A percentile compares a stretch with the other conserved stretches of the same genome.
phyloP scores from a whole-genome alignment of 2,329 filamentous ascomycete species.

The Ophiostoma piceae region DNA sequence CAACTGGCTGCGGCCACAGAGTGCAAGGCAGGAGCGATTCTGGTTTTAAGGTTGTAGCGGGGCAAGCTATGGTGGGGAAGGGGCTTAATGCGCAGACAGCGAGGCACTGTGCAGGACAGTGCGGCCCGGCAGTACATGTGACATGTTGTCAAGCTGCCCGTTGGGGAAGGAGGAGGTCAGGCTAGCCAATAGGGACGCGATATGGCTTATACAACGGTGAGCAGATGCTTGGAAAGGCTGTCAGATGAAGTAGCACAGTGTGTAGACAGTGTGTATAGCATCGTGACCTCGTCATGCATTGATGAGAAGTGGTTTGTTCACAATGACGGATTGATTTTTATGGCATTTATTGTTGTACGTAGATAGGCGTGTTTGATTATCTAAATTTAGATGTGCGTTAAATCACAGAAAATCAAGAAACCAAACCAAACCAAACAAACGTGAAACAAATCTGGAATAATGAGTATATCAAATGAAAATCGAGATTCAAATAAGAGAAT shows the following conservation, averaged over 20 bases:
- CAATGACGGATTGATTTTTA: too few relatives aligned
- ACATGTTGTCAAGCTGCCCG: conserved; percentile 12
- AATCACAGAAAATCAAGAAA: background rate
- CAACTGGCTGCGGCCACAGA: conserved; percentile 9
- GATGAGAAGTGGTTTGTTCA: background rate
- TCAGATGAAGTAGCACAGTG: background rate
- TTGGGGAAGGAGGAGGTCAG: conserved; percentile 10
- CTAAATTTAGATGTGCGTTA: background rate
- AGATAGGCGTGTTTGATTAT: too few relatives aligned
- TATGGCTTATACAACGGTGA: conserved; percentile 11
- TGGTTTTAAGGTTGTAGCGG: conserved; percentile 24
- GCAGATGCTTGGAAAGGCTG: background rate
- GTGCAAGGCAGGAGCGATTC: conserved; percentile 12
- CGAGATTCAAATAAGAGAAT: background rate
- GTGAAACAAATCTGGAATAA: background rate
- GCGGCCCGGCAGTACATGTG: conserved; percentile 14
- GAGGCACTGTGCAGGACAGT: conserved; percentile 8
- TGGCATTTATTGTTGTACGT: background rate
- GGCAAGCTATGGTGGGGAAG: conserved; percentile 24
- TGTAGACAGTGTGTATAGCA: background rate
- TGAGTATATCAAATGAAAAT: background rate
- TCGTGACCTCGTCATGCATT: background rate
- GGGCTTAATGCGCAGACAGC: background rate
- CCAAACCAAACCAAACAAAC: background rate
- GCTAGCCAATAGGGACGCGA: conserved; percentile 2